phyloP scores from a whole-genome alignment of 805 yeast species.

The Cyberlindnera euphorbiiphila region DNA sequence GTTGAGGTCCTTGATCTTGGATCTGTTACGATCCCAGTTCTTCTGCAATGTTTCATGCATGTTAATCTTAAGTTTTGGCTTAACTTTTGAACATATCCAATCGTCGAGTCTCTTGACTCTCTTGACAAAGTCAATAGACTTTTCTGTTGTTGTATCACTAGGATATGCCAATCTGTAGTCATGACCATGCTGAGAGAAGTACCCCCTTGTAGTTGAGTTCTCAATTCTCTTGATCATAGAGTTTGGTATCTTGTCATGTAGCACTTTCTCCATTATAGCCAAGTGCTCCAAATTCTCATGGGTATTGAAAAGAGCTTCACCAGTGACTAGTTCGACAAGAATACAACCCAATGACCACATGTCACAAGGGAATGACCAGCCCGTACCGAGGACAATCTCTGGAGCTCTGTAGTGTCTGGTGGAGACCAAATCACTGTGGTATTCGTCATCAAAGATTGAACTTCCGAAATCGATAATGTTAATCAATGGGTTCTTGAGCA shows the following conservation, averaged over 20 bases:
- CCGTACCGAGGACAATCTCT: conserved; percentile 88
- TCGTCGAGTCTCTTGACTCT: conserved; percentile 40
- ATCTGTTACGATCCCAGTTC: conserved; percentile 21
- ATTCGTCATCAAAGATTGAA: conserved; percentile 90
- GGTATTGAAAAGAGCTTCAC: conserved; percentile 91
- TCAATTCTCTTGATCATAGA: conserved; percentile 30
- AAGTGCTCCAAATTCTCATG: conserved; percentile 93
- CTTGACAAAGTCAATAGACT: conserved; percentile 34
- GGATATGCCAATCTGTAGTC: conserved; percentile 35
- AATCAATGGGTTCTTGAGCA: conserved; percentile 74
- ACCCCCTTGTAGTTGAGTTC: conserved; percentile 7
- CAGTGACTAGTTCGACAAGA: conserved; percentile 84
- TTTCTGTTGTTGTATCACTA: conserved; percentile 34
- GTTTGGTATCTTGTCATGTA: conserved; percentile 47
- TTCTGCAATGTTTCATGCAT: conserved; percentile 19
- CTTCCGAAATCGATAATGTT: conserved; percentile 97
- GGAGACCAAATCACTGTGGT: conserved; percentile 86
- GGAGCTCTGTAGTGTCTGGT: conserved; percentile 98
- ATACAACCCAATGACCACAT: conserved; percentile 97
- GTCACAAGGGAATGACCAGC: conserved; percentile 97
- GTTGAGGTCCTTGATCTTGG: conserved; percentile 37
- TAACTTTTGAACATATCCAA: conserved; percentile 37
- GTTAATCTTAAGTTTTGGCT: conserved; percentile 24
- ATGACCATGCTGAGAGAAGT: conserved; percentile 15
- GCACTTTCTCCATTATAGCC: conserved; percentile 87